These are phyloP conservation scores for Cladosporium cucumerinum DNA, from an alignment of 2,329 filamentous ascomycete genomes.

Conservation along the genomic window DNA sequence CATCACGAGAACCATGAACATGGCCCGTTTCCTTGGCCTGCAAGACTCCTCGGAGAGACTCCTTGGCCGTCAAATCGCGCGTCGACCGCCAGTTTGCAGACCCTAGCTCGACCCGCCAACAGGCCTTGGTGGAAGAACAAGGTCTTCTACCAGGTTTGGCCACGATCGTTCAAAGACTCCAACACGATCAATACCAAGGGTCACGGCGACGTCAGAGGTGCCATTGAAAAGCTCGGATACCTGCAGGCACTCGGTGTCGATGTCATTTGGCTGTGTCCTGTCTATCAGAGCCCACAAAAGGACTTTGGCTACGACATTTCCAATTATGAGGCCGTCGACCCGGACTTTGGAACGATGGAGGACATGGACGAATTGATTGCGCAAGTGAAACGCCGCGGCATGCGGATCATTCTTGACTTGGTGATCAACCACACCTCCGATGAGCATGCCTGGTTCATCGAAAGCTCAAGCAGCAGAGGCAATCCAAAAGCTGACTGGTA, in stretches of 20 bases:
- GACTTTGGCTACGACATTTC: constrained; percentile 67
- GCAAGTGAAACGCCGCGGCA: constrained; percentile 43
- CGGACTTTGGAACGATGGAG: constrained; percentile 44
- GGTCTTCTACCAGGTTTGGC: constrained; percentile 45
- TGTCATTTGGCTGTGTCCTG: constrained; percentile 65
- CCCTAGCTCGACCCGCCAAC: not conserved
- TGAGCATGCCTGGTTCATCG: constrained; percentile 58
- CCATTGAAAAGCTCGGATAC: constrained; percentile 12
- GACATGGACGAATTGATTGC: constrained; percentile 46
- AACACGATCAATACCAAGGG: constrained; percentile 33
- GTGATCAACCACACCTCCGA: constrained; percentile 34
- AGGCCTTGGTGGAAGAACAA: constrained; percentile 44
- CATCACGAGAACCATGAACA: not conserved
- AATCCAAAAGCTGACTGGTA: constrained; percentile 62
- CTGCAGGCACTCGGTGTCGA: constrained; percentile 42
- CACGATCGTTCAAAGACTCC: constrained; percentile 46
- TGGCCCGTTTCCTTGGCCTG: not conserved
- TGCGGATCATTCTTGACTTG: constrained; percentile 43
- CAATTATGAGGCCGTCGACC: constrained; percentile 47
- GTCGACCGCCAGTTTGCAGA: not conserved
- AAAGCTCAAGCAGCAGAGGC: constrained; percentile 49
- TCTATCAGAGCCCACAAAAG: constrained; percentile 58
- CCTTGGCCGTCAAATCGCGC: not conserved
- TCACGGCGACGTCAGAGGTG: constrained; percentile 15
- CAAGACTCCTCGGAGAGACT: not conserved